Evolutionary conservation across 257 asterid species (phyloP).

Genomic region (Paraleonurus japonicus): DNA sequence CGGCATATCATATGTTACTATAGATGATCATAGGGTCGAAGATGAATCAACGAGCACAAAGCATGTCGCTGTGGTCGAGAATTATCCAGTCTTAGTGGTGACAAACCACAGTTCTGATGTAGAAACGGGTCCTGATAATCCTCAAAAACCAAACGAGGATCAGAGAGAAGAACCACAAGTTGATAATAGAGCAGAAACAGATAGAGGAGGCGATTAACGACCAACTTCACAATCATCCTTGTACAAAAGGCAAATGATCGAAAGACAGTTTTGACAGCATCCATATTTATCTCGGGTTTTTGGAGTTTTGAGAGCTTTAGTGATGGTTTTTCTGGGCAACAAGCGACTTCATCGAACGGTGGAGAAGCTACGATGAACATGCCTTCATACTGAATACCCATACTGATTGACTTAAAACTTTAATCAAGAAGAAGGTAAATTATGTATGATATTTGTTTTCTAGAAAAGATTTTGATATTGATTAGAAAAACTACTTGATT

Average conservation of each 20-base stretch:
- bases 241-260: neutral
- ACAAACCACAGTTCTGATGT: conserved; percentile 35
- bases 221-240: conserved; percentile 18
- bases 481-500: neutral
- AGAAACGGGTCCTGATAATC: conserved; percentile 33
- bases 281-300: conserved; percentile 3
- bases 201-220: conserved; percentile 14
- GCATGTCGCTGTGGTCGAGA: conserved; percentile 32
- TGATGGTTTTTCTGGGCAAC: neutral
- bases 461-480: neutral
- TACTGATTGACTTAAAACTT: conserved; percentile 6
- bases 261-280: conserved; percentile 11
- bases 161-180: conserved; percentile 22
- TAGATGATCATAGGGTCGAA: conserved; percentile 33
- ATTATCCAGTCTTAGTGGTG: conserved; percentile 38
- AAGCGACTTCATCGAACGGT: conserved; percentile 3
- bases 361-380: conserved; percentile 15
- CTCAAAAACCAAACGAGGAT: conserved; percentile 25
- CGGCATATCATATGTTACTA: conserved; percentile 57
- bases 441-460: conserved; percentile 10
- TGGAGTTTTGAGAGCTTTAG: neutral
- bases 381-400: neutral
- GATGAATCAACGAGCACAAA: conserved; percentile 43
- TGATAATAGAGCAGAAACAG: conserved; percentile 24
- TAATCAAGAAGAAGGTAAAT: conserved; percentile 4